phyloP scores from a whole-genome alignment of 257 asterid species.

The Parsonsia alboflavescens region DNA sequence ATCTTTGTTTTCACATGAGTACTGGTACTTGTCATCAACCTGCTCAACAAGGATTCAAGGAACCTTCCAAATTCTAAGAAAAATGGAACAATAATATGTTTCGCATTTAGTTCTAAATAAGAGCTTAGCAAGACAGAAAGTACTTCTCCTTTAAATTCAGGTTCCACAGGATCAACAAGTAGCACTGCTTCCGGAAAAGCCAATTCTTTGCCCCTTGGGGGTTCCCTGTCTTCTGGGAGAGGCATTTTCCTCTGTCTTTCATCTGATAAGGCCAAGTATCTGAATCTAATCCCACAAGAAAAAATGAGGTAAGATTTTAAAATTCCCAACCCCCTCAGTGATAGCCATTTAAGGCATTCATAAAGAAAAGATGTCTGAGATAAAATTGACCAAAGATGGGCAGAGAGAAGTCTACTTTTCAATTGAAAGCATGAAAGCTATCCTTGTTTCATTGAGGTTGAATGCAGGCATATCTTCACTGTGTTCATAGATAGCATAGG shows the following conservation, averaged over 20 bases:
- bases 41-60: constrained; percentile 1
- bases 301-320: not conserved
- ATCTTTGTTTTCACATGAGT: constrained; percentile 26
- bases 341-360: not conserved
- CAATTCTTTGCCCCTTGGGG: constrained; percentile 67
- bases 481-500: constrained; percentile 72
- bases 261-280: constrained; percentile 79
- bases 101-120: too few relatives aligned
- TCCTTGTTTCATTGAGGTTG: constrained; percentile 69
- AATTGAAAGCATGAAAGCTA: constrained; percentile 64
- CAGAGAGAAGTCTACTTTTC: constrained; percentile 44
- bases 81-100: not conserved
- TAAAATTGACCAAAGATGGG: not conserved
- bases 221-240: constrained; percentile 71
- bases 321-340: not conserved
- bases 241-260: constrained; percentile 72
- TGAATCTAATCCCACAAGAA: constrained; percentile 39
- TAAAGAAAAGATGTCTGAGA: not conserved
- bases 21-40: constrained; percentile 43
- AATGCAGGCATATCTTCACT: constrained; percentile 73
- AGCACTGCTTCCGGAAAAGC: constrained; percentile 87
- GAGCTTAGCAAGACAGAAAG: not conserved
- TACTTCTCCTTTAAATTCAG: constrained; percentile 83
- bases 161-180: constrained; percentile 77
- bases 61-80: not conserved